Percentiles rank a stretch among this genome's conserved stretches.
These are phyloP conservation scores for Heteromeles arbutifolia DNA, from an alignment of 306 rosid species.

Conservation along the genomic window DNA sequence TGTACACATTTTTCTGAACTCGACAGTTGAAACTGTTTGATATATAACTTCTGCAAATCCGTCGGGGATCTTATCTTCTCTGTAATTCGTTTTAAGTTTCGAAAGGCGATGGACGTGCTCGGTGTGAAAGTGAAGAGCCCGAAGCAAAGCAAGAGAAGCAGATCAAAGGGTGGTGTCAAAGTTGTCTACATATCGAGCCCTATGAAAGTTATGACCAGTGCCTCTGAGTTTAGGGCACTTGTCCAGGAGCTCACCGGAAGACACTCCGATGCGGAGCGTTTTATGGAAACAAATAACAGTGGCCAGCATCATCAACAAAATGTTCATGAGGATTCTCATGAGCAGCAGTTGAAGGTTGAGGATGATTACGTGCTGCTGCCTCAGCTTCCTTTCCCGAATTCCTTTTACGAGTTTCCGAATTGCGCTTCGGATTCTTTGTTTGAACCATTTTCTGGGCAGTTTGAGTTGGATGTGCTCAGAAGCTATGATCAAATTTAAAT, in stretches of 20 bases:
- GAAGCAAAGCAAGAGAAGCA: constrained; percentile 25
- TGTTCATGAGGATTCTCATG: background rate
- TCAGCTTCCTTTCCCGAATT: constrained; percentile 8
- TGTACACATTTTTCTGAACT: background rate
- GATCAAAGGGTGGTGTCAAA: constrained; percentile 39
- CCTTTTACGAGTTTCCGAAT: background rate
- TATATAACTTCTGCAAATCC: background rate
- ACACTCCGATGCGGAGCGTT: constrained; percentile 61
- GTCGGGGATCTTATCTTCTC: background rate
- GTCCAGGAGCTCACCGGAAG: constrained; percentile 84
- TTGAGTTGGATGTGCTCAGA: constrained; percentile 8
- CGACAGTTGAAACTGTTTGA: background rate
- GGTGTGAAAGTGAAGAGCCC: constrained; percentile 38
- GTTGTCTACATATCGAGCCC: constrained; percentile 85
- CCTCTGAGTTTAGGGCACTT: constrained; percentile 71
- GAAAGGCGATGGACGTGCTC: constrained; percentile 10
- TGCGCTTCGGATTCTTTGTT: constrained; percentile 5
- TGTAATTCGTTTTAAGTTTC: background rate
- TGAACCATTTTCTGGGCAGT: background rate
- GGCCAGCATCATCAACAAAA: background rate
- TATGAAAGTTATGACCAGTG: constrained; percentile 70
- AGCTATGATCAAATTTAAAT: constrained; percentile 2
- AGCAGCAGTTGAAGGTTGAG: constrained; percentile 3
- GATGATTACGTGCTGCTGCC: background rate
- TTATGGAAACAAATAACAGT: constrained; percentile 24